Conservation (phyloP, 495 filamentous ascomycete genomes). For the Amphirosellinia nigrospora region DNA sequence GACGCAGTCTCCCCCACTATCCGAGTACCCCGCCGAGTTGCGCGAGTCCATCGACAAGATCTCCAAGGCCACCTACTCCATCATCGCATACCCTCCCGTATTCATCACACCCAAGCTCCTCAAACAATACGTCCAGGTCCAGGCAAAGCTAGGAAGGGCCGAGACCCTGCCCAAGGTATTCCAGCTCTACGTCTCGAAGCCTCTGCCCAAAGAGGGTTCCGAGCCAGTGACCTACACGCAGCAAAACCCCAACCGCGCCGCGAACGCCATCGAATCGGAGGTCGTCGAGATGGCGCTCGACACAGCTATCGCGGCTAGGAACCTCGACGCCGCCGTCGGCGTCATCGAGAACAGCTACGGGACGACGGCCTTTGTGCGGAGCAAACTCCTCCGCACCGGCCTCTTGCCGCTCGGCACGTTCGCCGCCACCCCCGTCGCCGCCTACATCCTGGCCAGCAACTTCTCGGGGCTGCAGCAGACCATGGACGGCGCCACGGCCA, state of each 20-base stretch:
- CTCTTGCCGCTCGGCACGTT: conserved; percentile 48
- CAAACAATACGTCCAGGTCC: conserved; percentile 70
- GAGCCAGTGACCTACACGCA: conserved; percentile 63
- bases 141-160: conserved; percentile 71
- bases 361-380: conserved; percentile 71
- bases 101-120: conserved; percentile 80
- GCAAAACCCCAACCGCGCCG: conserved; percentile 69
- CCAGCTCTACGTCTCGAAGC: conserved; percentile 83
- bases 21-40: not conserved
- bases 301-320: conserved; percentile 75
- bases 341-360: conserved; percentile 82
- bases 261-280: conserved; percentile 70
- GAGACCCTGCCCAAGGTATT: conserved; percentile 79
- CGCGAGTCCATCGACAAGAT: conserved; percentile 48
- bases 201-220: conserved; percentile 66
- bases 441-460: conserved; percentile 69
- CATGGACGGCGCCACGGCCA: conserved; percentile 72
- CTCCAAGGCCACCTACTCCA: conserved; percentile 62
- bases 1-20: not conserved
- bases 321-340: conserved; percentile 75
- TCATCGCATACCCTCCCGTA: conserved; percentile 76
- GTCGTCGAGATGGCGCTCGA: conserved; percentile 74
- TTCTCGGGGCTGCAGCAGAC: conserved; percentile 67
- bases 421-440: conserved; percentile 67
- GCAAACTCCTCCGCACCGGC: conserved; percentile 61